Base-by-base conservation (phyloP, 352 stramenopile species). In the Globisporangium irregulare region DNA sequence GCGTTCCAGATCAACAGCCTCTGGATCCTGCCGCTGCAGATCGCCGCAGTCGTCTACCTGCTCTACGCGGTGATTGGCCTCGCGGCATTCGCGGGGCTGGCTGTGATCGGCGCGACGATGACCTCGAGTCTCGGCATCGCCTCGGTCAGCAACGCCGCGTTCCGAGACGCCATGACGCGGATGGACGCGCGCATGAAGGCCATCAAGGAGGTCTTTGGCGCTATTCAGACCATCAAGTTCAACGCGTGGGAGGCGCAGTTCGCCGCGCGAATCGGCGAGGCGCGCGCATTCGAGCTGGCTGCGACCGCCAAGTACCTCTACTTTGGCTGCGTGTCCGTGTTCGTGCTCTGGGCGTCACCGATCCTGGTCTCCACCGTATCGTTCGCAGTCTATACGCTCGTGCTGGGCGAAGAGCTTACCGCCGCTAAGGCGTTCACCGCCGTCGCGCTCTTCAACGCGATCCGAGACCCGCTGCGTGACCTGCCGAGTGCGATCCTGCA, bases 141-240 rank as follows among this genome's bases (percentile, higher is more conserved):
- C n/a, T 76, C 76, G 46, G 72, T 72, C 46, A 76, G 80, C 36
- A 41, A 66, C 3, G 67, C 86, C 2, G 41, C 41, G 41, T 90
- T 96, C 73, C 79, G 86, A 43, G 61, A 73, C 8, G 71, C 98
- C 32, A 96, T 98, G 82, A 72, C 78, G 60, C 69, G 81, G n/a
- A 94, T 90, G 46, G 96, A 99, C 74, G 67, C 74, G 14, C 86
- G 96, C 12, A 89, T 98, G 53, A 97, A 98, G 69, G 58, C 92
- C 1, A 91, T 96, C 59, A 97, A 91, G 67, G 95, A 98, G 74
- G 81, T 97, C 1, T 79, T 98, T 51, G 72, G 80, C 25, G 84
- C 87, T 7, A 98, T 98, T 66, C 90, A 98, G 73, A 83, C 98
- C 51, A 91, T 99, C 68, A 99, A 99, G 70, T 73, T 99, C 1